Percentiles rank a stretch among this genome's conserved stretches.
These are phyloP conservation scores for Gymnopus androsaceus DNA, from an alignment of 1,284 basidiomycete genomes.

Conservation along the genomic window DNA sequence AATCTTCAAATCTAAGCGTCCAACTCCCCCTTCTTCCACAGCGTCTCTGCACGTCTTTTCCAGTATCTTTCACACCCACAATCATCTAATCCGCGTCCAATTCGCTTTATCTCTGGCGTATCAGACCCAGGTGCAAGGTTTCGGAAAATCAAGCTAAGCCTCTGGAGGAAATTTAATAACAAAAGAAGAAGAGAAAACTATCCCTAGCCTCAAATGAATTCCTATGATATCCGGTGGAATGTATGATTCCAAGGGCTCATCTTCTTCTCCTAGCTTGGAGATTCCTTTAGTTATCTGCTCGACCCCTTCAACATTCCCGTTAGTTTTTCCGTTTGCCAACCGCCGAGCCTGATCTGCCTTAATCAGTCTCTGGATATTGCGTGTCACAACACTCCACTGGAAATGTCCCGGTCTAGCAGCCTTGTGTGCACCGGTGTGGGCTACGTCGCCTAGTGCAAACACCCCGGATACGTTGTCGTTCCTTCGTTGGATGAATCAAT, in stretches of 20 bases:
- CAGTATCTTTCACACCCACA: background rate
- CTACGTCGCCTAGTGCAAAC: slow-evolving; percentile 14
- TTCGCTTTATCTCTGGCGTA: background rate
- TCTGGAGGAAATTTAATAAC: background rate
- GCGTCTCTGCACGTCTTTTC: background rate
- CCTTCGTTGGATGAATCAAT: background rate
- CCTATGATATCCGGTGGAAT: background rate
- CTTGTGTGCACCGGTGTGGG: slow-evolving; percentile 15
- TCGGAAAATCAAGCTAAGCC: slow-evolving; percentile 3
- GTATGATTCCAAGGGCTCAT: background rate
- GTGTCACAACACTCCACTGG: slow-evolving; percentile 7
- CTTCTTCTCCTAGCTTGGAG: background rate
- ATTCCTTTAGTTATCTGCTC: background rate
- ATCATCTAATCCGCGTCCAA: background rate
- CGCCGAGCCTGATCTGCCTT: background rate
- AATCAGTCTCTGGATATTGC: slow-evolving; percentile 11
- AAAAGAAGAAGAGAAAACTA: background rate
- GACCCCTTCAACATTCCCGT: background rate
- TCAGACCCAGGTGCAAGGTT: background rate
- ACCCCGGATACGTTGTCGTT: background rate
- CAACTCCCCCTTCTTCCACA: background rate
- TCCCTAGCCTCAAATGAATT: slow-evolving; percentile 8
- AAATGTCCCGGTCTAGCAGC: slow-evolving; percentile 13
- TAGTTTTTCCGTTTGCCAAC: background rate
- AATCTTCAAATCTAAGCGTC: background rate